These are phyloP conservation scores for Cucurbita argyrosperma DNA, from an alignment of 306 rosid genomes.

Conservation along the genomic window DNA sequence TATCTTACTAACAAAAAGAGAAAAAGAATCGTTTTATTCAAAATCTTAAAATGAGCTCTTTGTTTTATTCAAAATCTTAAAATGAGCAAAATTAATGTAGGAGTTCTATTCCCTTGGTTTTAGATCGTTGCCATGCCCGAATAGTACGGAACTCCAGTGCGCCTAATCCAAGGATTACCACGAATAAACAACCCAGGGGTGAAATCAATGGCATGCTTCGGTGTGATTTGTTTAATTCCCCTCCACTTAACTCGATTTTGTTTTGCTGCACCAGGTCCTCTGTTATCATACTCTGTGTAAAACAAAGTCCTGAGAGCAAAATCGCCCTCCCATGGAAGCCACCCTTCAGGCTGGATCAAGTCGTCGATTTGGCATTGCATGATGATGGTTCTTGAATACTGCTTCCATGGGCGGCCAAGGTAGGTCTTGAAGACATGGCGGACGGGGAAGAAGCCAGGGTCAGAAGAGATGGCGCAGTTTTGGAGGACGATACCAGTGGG, in stretches of 20 bases:
- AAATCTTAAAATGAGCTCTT: no score
- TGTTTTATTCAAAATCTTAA: no score
- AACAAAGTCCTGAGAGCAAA: slow-evolving; percentile 17
- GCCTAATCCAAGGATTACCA: slow-evolving; percentile 42
- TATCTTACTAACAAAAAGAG: no score
- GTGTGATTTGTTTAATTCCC: slow-evolving; percentile 15
- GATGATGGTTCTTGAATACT: slow-evolving; percentile 26
- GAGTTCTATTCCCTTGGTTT: not conserved
- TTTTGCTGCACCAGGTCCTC: slow-evolving; percentile 27
- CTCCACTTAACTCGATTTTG: slow-evolving; percentile 33
- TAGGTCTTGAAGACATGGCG: slow-evolving; percentile 9
- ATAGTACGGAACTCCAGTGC: slow-evolving; percentile 28
- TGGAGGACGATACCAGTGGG: slow-evolving; percentile 34
- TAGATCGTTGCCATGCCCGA: slow-evolving; percentile 5
- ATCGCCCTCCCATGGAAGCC: slow-evolving; percentile 33
- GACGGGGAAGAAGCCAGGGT: not conserved
- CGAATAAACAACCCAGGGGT: slow-evolving; percentile 22
- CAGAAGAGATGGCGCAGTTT: slow-evolving; percentile 32
- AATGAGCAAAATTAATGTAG: no score
- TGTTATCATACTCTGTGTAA: slow-evolving; percentile 31
- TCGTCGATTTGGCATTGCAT: slow-evolving; percentile 36
- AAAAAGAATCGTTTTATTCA: no score
- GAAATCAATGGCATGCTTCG: slow-evolving; percentile 12
- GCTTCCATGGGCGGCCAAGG: slow-evolving; percentile 60
- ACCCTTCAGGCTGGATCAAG: slow-evolving; percentile 28